Percentiles rank a stretch among this genome's conserved stretches.
Evolutionary conservation across 78 protist genomes (phyloP).

Genomic region (Chrysochromulina parva): DNA sequence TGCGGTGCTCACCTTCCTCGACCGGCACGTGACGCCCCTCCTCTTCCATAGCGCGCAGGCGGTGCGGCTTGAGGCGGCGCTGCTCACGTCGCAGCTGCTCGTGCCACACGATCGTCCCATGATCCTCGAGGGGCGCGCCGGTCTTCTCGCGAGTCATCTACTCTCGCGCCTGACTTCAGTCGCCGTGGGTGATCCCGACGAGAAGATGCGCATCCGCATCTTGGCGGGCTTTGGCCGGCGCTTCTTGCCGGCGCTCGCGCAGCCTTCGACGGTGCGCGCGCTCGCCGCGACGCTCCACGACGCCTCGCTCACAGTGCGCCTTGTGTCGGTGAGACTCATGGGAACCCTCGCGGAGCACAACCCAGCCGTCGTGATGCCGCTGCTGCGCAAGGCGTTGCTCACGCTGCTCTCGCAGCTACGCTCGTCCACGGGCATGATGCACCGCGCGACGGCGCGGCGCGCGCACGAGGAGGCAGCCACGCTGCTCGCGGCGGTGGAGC

Average conservation of each 20-base stretch:
- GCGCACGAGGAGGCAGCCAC: not conserved
- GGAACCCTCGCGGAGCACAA: constrained; percentile 76
- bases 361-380: constrained; percentile 92
- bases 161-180: not conserved
- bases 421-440: too few relatives aligned
- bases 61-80: too few relatives aligned
- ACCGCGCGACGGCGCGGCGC: not conserved
- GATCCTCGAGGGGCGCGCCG: too few relatives aligned
- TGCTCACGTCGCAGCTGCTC: too few relatives aligned
- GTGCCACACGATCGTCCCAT: too few relatives aligned
- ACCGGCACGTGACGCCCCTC: too few relatives aligned
- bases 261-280: not conserved
- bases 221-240: not conserved
- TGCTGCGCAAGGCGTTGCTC: constrained; percentile 68
- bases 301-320: not conserved
- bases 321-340: not conserved
- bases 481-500: not conserved
- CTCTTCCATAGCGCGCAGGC: too few relatives aligned
- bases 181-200: not conserved
- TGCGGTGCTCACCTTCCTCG: too few relatives aligned
- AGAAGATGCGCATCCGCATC: not conserved
- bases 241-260: not conserved
- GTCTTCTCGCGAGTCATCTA: too few relatives aligned
- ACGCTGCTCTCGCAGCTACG: not conserved
- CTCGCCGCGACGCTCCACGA: not conserved